Percentiles rank a stretch among this genome's conserved stretches.
These are phyloP conservation scores for Hypocreales sp. DNA, from an alignment of 2,329 filamentous ascomycete species.

Conservation along the genomic window DNA sequence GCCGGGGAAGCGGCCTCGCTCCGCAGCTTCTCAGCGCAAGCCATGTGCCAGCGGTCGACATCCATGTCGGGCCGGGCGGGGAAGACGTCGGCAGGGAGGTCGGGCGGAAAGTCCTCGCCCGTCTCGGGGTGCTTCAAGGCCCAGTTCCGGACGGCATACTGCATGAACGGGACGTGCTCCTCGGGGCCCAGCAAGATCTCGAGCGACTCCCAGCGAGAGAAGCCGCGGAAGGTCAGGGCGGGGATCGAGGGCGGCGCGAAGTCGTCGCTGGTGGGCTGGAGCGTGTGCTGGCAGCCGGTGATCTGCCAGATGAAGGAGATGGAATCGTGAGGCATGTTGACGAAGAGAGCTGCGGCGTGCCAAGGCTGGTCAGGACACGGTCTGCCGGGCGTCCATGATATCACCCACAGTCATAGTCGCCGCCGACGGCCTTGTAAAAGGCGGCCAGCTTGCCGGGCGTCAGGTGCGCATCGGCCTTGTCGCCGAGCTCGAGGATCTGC, in stretches of 20 bases:
- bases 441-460: constrained; percentile 57
- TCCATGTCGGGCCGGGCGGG: constrained; percentile 58
- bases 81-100: constrained; percentile 47
- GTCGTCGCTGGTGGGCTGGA: constrained; percentile 60
- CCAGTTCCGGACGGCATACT: constrained; percentile 66
- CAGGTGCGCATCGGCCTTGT: constrained; percentile 34
- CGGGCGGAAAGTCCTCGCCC: constrained; percentile 47
- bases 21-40: constrained; percentile 55
- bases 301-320: constrained; percentile 89
- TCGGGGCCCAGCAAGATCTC: constrained; percentile 78
- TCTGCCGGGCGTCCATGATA: not conserved
- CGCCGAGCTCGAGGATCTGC: constrained; percentile 42
- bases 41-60: constrained; percentile 77
- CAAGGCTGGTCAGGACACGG: constrained; percentile 1
- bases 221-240: constrained; percentile 68
- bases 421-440: constrained; percentile 62
- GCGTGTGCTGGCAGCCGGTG: constrained; percentile 75
- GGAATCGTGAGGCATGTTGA: constrained; percentile 54
- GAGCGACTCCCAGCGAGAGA: constrained; percentile 86
- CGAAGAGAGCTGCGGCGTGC: constrained; percentile 50
- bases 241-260: constrained; percentile 67
- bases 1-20: constrained; percentile 31
- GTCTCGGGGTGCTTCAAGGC: constrained; percentile 60
- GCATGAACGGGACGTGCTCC: constrained; percentile 72
- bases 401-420: constrained; percentile 53